Base-by-base conservation (phyloP, 805 yeast species). In the Torulaspora indica region DNA sequence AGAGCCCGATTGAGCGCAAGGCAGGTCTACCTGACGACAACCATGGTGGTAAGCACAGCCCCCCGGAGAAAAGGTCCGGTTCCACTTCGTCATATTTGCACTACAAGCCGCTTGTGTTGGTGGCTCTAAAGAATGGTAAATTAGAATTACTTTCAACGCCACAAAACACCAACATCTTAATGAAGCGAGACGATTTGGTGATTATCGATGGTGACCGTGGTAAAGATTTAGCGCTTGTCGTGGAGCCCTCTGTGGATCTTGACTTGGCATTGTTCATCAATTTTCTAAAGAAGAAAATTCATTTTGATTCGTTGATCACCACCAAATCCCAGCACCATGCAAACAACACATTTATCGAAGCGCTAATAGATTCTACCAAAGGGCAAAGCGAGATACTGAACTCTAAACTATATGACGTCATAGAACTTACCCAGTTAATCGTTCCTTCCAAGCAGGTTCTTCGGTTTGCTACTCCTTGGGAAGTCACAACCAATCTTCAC, bases 121-220 rank as follows among this genome's bases (percentile, higher is more conserved):
- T 78, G 5, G 66, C 78, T 18, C 73, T 78, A 52, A 81, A 81
- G 50, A 76, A 79, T 46, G 85, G 85, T 14, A 79, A 81, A 60
- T 69, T 82, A 53, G 95, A 85, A 61, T 73, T 85, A 24, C 70
- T 83, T 32, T 79, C 87, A 2, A 76, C 79, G 27, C 85, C 88
- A 3, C 74, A 75, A 46, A 77, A 76, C 54, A 76, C 88, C 10
- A 83, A 82, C 55, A 68, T 85, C 39, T 64, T 65, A 39, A 67
- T 85, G 47, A 74, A 71, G 48, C 71, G 76, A 35, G 72, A 77
- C 44, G 93, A 85, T 63, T 71, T 85, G 57, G 85, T 84, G 8
- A 79, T 85, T 14, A 82, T 83, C 45, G 93, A 85, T 65, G 95
- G 93, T 43, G 95, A 85, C 60, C 71, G 93, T 49, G 95, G 95